These are phyloP conservation scores for Aureobasidium mangrovei DNA, from an alignment of 2,329 filamentous ascomycete species.

Conservation along the genomic window DNA sequence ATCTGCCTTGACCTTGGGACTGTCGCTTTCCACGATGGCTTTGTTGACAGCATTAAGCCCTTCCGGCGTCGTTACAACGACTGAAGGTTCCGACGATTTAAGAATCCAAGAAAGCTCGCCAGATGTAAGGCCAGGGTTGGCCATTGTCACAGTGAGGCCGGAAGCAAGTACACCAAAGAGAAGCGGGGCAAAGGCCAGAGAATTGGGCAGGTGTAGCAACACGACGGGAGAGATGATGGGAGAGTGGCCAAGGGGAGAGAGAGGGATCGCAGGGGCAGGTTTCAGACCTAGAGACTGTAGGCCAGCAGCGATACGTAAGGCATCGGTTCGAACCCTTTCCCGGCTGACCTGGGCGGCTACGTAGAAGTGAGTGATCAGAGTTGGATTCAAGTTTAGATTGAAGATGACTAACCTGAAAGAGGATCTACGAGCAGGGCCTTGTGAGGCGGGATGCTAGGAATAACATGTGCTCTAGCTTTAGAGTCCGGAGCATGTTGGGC, in stretches of 20 bases:
- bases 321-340: background rate
- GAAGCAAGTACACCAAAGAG: constrained; percentile 12
- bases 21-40: constrained; percentile 3
- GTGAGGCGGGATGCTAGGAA: constrained; percentile 5
- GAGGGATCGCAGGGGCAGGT: background rate
- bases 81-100: background rate
- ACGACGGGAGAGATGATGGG: constrained; percentile 12
- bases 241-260: background rate
- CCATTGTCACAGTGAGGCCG: constrained; percentile 10
- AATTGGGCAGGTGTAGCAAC: constrained; percentile 11
- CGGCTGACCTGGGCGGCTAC: constrained; percentile 12
- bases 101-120: constrained; percentile 11
- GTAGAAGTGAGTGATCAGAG: background rate
- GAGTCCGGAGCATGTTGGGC: constrained; percentile 3
- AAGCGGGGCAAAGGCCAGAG: constrained; percentile 10
- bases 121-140: constrained; percentile 10
- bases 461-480: background rate
- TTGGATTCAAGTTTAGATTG: background rate
- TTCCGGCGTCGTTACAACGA: constrained; percentile 10
- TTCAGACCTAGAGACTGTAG: constrained; percentile 4
- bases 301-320: constrained; percentile 9
- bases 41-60: constrained; percentile 1
- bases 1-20: constrained; percentile 1
- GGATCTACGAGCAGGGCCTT: constrained; percentile 13
- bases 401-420: background rate